These are phyloP conservation scores for Coelastrella sp. DNA, from an alignment of 139 green algal genomes.

Conservation along the genomic window DNA sequence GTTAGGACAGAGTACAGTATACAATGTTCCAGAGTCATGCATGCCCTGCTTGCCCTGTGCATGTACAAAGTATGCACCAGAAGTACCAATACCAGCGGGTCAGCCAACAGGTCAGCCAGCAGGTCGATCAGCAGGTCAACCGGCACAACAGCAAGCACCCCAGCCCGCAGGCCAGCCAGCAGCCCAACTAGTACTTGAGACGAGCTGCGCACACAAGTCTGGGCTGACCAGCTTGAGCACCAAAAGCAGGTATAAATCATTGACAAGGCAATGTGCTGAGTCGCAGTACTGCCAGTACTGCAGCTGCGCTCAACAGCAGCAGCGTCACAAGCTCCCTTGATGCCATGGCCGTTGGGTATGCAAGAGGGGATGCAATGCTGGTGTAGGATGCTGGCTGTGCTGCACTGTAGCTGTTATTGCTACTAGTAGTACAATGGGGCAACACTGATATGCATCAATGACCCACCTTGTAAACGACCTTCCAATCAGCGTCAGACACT, in stretches of 20 bases:
- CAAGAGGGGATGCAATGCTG: not conserved
- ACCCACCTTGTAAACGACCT: slow-evolving; percentile 18
- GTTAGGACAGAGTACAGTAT: not conserved
- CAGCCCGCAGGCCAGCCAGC: no score
- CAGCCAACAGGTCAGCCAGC: no score
- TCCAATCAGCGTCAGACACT: not conserved
- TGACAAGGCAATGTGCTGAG: not conserved
- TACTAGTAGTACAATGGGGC: not conserved
- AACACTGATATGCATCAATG: not conserved
- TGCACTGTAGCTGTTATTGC: no score
- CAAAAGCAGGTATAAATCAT: not conserved
- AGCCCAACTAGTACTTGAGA: not conserved
- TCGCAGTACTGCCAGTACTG: not conserved
- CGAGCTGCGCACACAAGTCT: not conserved
- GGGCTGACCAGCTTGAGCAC: not conserved
- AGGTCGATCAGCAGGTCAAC: no score
- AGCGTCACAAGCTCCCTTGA: no score
- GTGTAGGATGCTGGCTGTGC: not conserved
- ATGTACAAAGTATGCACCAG: not conserved
- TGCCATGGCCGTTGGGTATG: no score
- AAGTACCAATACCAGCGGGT: not conserved
- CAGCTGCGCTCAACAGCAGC: not conserved
- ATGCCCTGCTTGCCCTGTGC: not conserved
- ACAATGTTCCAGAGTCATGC: not conserved
- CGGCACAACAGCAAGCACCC: no score